Base-by-base conservation (phyloP, 2,329 filamentous ascomycete genomes). In the Verticillium tricorpus region DNA sequence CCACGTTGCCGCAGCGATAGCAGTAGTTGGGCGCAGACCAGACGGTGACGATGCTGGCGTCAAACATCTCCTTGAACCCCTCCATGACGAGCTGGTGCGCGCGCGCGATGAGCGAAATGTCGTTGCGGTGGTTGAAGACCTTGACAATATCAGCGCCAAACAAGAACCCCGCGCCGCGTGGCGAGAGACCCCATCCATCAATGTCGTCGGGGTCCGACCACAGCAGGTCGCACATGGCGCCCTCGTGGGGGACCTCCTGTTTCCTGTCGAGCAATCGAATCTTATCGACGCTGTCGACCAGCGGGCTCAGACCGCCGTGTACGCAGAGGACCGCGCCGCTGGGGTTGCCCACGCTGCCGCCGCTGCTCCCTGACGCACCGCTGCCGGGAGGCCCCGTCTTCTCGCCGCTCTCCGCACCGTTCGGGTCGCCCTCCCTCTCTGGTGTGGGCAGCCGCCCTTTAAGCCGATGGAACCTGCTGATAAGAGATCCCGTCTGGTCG, bases 141-240 rank as follows among this genome's bases (percentile, higher is more conserved):
- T 95, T 96, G 70, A 98, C 94, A 62, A 98, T 98, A 72, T 97
- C 93, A 3, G 91, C 89, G 59, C 95, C 95, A 68, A 99, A 99
- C 14, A 98, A 82, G 79, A 97, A 99, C 1, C 95, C 95, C 0
- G 95, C 95, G 11, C 95, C 95, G 40, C 94, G 92, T 0, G 95
- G 95, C 1, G 92, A 96, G 6, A 98, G 80, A 12, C 93, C 94
- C 95, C 95, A 99, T 63, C 93, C 94, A 72, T 97, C 93, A 65
- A 97, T 97, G 69, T 99, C 95, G 74, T 99, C 95, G 0, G 95
- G 95, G 71, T 99, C 95, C 0, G 93, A 97, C 95, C 95, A 99
- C 2, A 99, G 84, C 1, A 99, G 83, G 75, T 99, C 95, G 77
- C 95, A 99, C 95, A 99, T 99, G 72, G 95, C 93, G 61, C 95